Evolutionary conservation across 202 grass and related monocot species (phyloP).

Genomic region (Miscanthus sacchariflorus): DNA sequence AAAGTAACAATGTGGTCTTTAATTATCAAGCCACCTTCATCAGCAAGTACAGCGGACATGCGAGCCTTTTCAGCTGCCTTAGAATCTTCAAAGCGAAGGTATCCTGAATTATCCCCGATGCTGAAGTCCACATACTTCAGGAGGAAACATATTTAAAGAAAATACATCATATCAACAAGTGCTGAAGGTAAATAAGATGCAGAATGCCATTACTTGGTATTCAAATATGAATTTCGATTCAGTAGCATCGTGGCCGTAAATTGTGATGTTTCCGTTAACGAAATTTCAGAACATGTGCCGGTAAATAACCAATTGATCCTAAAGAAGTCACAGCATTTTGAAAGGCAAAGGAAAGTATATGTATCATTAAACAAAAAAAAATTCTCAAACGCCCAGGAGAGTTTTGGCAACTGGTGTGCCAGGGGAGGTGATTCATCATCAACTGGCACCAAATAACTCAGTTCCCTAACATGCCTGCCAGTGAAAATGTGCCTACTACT

Average conservation of each 20-base stretch:
- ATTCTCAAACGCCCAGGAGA: no score
- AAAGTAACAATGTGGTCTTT: conserved; percentile 73
- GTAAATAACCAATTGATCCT: conserved; percentile 16
- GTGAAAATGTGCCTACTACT: not conserved
- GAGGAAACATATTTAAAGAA: conserved; percentile 26
- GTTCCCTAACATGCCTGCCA: not conserved
- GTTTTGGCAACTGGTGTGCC: not conserved
- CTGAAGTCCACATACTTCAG: conserved; percentile 77
- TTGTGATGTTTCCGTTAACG: not conserved
- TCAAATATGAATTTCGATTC: conserved; percentile 15
- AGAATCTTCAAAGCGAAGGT: conserved; percentile 74
- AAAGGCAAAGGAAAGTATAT: not conserved
- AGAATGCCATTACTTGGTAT: not conserved
- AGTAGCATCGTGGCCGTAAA: not conserved
- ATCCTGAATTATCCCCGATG: conserved; percentile 70
- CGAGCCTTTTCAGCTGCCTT: conserved; percentile 70
- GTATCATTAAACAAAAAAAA: not conserved
- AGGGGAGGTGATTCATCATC: not conserved
- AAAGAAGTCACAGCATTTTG: not conserved
- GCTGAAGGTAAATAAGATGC: conserved; percentile 1
- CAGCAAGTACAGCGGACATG: conserved; percentile 59
- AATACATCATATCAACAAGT: conserved; percentile 17
- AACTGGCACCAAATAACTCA: conserved; percentile 3
- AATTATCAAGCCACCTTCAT: conserved; percentile 68
- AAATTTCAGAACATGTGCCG: not conserved